phyloP scores from a whole-genome alignment of 441 rosid genomes.

The Pelargonium fulgidum region DNA sequence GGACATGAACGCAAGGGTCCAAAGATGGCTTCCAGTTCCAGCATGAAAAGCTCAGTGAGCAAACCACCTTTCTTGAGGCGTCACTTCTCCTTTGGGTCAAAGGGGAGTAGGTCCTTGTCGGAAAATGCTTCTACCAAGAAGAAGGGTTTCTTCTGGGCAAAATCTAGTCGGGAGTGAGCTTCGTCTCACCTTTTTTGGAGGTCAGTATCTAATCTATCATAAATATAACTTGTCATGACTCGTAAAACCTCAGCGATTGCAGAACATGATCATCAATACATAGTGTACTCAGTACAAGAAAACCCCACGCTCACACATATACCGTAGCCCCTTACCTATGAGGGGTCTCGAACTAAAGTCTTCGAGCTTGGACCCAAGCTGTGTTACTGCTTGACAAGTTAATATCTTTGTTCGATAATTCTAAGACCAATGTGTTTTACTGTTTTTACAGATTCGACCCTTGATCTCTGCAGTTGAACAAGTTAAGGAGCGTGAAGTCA shows the following conservation, averaged over 20 bases:
- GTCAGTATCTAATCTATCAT: too few relatives aligned
- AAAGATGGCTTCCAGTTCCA: constrained; percentile 56
- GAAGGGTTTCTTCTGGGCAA: constrained; percentile 86
- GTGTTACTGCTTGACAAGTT: too few relatives aligned
- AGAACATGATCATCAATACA: too few relatives aligned
- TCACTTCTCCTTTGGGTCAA: constrained; percentile 78
- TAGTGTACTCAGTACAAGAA: too few relatives aligned
- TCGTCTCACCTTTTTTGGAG: constrained; percentile 25
- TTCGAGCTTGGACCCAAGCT: too few relatives aligned
- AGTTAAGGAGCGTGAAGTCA: constrained; percentile 15
- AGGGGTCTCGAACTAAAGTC: too few relatives aligned
- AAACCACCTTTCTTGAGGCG: constrained; percentile 57
- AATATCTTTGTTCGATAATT: too few relatives aligned
- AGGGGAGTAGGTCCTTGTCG: constrained; percentile 39
- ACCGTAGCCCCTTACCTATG: too few relatives aligned
- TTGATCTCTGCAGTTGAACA: constrained; percentile 21
- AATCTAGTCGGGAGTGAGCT: constrained; percentile 62
- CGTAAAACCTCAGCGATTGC: too few relatives aligned
- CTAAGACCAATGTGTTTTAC: not conserved
- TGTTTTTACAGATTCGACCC: constrained; percentile 24
- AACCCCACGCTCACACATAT: too few relatives aligned
- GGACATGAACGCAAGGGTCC: constrained; percentile 48
- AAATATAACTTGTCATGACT: too few relatives aligned
- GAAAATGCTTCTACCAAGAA: constrained; percentile 45
- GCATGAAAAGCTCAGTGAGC: constrained; percentile 47